Evolutionary conservation across 2,329 filamentous ascomycete genomes (phyloP).

Genomic region (Allantophomopsis lycopodina): DNA sequence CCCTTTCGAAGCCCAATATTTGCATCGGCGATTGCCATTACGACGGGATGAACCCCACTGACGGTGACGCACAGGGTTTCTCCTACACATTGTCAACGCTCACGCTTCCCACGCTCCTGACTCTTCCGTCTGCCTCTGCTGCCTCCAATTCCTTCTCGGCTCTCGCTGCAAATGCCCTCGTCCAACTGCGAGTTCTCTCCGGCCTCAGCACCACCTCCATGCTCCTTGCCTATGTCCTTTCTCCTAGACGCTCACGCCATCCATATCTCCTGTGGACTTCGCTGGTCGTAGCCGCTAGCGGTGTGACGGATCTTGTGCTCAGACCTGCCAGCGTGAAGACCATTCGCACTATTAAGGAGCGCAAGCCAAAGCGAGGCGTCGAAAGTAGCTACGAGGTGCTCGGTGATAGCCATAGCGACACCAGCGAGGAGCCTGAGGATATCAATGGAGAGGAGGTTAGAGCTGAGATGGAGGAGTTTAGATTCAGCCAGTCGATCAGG

Average conservation of each 20-base stretch:
- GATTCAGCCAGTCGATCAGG: slow-evolving; percentile 37
- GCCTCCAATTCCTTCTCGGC: slow-evolving; percentile 59
- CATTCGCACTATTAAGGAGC: slow-evolving; percentile 6
- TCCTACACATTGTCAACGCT: slow-evolving; percentile 73
- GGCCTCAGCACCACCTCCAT: slow-evolving; percentile 58
- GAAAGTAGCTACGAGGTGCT: slow-evolving; percentile 63
- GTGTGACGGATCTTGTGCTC: slow-evolving; percentile 22
- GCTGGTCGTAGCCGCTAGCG: slow-evolving; percentile 43
- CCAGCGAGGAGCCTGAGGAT: slow-evolving; percentile 28
- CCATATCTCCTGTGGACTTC: slow-evolving; percentile 85
- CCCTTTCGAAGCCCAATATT: not conserved
- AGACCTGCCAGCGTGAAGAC: slow-evolving; percentile 4
- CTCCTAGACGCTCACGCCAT: slow-evolving; percentile 62
- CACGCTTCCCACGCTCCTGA: slow-evolving; percentile 67
- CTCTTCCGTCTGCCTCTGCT: slow-evolving; percentile 61
- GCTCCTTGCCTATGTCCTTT: slow-evolving; percentile 64
- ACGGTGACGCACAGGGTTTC: slow-evolving; percentile 48
- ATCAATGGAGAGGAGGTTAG: slow-evolving; percentile 51
- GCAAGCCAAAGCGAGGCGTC: slow-evolving; percentile 24
- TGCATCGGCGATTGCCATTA: not conserved
- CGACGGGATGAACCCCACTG: not conserved
- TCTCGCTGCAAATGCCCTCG: slow-evolving; percentile 47
- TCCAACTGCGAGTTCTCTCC: slow-evolving; percentile 54
- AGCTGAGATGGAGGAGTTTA: slow-evolving; percentile 38
- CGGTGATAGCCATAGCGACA: slow-evolving; percentile 35